Base-by-base conservation (phyloP, 148 eudicot species). In the Linanthus parryae region DNA sequence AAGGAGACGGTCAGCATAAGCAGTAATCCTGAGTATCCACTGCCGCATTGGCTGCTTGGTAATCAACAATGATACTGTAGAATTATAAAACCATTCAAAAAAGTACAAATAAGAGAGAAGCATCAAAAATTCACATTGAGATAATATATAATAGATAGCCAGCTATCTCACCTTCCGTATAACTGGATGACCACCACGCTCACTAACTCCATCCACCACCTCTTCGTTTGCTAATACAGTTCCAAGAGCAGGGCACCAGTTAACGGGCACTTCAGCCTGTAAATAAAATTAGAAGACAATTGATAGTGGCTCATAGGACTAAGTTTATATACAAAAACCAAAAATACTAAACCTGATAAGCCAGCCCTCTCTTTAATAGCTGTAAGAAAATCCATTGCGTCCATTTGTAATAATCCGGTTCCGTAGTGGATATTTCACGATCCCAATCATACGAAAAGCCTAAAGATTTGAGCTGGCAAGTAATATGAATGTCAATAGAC, bases 371-470 rank as follows among this genome's bases (percentile, higher is more conserved):
- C 68, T 92, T 92, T 38, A 84, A 47, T 54, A 92, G 96, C 76
- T 87, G 99, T 53, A 92, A 76, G 72, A 92, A 92, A 68, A 92
- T 92, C 99, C 99, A 92, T 51, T 92, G 99, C 17, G 99, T 92
- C 99, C 99, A 92, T 73, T 68, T 87, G 69, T 87, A 92, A 65
- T 92, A 92, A 20, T 77, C 94, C 45, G 99, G 96, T 50, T 92
- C 91, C 9, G 88, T 87, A n/a, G 99, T 92, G 40, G 99, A 87
- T 56, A 92, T 71, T 78, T 92, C 99, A 52, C 99, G 96, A 64
- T 92, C 96, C 99, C 99, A 92, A 44, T 92, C 99, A 66, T 84
- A 92, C 24, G 99, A 92, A 67, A 92, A 92, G 57, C 99, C 99
- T 58, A 92, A 70, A 52, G 79, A 77, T 68, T 92, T 92, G 38